phyloP scores from a whole-genome alignment of 768 basidiomycete species.

The Leccinum olivaceopallidum region DNA sequence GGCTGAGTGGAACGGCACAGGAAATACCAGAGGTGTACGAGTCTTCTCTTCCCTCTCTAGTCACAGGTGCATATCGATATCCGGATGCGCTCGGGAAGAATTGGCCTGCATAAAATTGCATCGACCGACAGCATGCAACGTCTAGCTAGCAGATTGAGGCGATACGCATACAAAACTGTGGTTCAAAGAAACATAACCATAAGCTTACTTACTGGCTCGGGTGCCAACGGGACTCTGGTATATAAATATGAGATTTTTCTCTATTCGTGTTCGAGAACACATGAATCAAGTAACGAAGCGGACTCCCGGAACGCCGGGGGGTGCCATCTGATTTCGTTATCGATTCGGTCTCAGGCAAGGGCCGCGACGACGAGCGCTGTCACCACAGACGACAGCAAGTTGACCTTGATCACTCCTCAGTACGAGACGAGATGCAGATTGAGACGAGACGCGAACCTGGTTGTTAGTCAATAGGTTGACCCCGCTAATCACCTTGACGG shows the following conservation, averaged over 20 bases:
- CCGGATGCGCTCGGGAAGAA: no score
- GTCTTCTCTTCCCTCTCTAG: no score
- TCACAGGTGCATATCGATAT: no score
- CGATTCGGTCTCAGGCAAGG: slow-evolving; percentile 30
- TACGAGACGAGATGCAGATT: background rate
- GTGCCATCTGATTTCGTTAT: background rate
- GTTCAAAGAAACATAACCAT: background rate
- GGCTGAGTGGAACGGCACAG: no score
- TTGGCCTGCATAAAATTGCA: no score
- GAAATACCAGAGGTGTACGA: no score
- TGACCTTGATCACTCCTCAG: slow-evolving; percentile 36
- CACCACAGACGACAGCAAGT: slow-evolving; percentile 43
- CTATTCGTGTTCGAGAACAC: slow-evolving; percentile 1
- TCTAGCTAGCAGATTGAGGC: no score
- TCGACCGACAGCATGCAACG: no score
- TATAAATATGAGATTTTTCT: background rate
- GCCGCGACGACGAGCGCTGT: slow-evolving; percentile 39
- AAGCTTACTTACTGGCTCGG: background rate
- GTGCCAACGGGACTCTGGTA: background rate
- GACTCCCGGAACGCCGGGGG: background rate
- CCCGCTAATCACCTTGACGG: slow-evolving; percentile 63
- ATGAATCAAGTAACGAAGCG: background rate
- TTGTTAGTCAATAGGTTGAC: slow-evolving; percentile 76
- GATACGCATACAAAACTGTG: no score
- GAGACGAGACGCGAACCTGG: slow-evolving; percentile 46